Conservation (phyloP, 495 filamentous ascomycete genomes). For the Pseudevernia furfuracea region DNA sequence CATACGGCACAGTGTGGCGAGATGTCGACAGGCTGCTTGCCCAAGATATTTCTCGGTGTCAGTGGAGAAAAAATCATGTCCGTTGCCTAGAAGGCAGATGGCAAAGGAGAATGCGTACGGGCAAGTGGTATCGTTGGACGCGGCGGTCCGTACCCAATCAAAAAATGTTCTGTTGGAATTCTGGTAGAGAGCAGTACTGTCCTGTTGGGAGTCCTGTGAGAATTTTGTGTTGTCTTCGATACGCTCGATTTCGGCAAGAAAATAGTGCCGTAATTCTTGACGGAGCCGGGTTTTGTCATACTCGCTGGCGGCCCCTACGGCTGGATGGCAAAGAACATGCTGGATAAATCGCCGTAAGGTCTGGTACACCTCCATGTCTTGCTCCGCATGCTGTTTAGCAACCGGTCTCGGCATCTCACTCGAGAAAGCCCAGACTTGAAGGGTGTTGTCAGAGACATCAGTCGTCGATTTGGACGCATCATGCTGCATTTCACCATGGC, state of each 20-base stretch:
- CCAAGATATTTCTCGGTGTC: conserved; percentile 29
- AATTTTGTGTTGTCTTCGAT: conserved; percentile 24
- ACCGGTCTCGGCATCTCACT: too few relatives aligned
- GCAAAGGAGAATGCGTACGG: conserved; percentile 35
- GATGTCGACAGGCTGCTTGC: conserved; percentile 28
- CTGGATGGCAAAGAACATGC: too few relatives aligned
- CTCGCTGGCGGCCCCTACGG: too few relatives aligned
- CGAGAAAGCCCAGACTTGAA: too few relatives aligned
- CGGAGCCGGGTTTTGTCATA: too few relatives aligned
- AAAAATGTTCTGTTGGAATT: conserved; percentile 6
- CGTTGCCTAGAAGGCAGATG: conserved; percentile 26
- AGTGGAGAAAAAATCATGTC: conserved; percentile 16
- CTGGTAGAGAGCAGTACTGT: background rate
- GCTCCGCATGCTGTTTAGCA: too few relatives aligned
- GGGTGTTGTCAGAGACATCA: conserved; percentile 17
- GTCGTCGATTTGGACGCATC: conserved; percentile 24
- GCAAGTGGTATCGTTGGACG: conserved; percentile 35
- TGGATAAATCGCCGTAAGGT: too few relatives aligned
- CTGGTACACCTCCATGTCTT: too few relatives aligned
- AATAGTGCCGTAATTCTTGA: too few relatives aligned
- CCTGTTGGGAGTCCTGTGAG: background rate
- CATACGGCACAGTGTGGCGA: conserved; percentile 36
- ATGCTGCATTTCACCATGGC: background rate
- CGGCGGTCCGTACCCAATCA: conserved; percentile 34
- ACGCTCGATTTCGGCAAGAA: conserved; percentile 13